Conservation (phyloP, 352 stramenopile genomes). For the Phytophthora fragariaefolia region DNA sequence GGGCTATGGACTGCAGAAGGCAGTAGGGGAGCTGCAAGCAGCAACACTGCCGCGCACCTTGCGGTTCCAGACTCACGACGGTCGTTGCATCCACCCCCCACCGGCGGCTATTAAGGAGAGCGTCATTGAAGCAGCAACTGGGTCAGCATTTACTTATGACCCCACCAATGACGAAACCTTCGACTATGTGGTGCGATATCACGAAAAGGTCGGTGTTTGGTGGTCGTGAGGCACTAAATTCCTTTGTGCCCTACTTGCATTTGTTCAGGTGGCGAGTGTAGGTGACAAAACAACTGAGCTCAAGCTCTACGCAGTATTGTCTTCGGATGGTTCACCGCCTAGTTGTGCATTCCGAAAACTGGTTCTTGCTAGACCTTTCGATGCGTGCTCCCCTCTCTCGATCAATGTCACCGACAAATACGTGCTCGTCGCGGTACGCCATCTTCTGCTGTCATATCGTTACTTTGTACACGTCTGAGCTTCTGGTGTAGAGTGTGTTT, state of each 20-base stretch:
- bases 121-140: conserved; percentile 24
- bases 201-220: not conserved
- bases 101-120: conserved; percentile 22
- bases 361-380: conserved; percentile 53
- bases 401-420: conserved; percentile 60
- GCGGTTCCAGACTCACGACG: conserved; percentile 63
- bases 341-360: conserved; percentile 65
- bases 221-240: not conserved
- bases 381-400: conserved; percentile 59
- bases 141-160: conserved; percentile 19
- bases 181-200: conserved; percentile 57
- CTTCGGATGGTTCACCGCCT: conserved; percentile 55
- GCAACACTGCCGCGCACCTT: conserved; percentile 58
- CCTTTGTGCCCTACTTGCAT: not conserved
- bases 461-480: not conserved
- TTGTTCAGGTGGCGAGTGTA: conserved; percentile 50
- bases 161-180: conserved; percentile 30
- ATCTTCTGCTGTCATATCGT: not conserved
- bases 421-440: conserved; percentile 61
- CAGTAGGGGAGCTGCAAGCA: conserved; percentile 46
- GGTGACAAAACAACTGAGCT: conserved; percentile 50
- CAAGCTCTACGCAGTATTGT: conserved; percentile 65
- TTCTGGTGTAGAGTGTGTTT: conserved; percentile 37
- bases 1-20: conserved; percentile 40
- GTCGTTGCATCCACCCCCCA: conserved; percentile 43